Conservation (phyloP, 78 protist genomes). For the Dictyostelium firmibasis region DNA sequence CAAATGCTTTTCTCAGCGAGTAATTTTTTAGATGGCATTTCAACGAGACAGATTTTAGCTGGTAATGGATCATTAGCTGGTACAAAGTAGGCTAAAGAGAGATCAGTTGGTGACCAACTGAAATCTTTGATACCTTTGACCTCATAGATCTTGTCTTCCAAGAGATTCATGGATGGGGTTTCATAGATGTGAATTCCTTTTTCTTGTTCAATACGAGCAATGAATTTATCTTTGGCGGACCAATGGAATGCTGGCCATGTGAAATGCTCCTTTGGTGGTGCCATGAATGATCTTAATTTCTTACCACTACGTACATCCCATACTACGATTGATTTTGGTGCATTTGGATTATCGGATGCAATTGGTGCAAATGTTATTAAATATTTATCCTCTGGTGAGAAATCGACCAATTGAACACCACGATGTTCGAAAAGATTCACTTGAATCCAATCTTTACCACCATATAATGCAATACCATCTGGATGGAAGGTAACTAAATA, state of each 20-base stretch:
- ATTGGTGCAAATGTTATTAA: conserved; percentile 79
- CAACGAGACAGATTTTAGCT: conserved; percentile 81
- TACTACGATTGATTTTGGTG: conserved; percentile 75
- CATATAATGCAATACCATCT: conserved; percentile 92
- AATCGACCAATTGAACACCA: conserved; percentile 88
- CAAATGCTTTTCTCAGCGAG: conserved; percentile 85
- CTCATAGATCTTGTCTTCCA: conserved; percentile 64
- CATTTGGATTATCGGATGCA: conserved; percentile 41
- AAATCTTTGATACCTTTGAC: conserved; percentile 71
- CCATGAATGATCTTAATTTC: conserved; percentile 23
- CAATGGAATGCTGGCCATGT: conserved; percentile 91
- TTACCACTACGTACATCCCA: conserved; percentile 87
- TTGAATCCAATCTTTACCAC: conserved; percentile 79
- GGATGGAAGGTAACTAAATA: conserved; percentile 94
- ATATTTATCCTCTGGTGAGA: conserved; percentile 92
- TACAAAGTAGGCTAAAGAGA: conserved; percentile 81
- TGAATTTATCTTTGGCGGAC: conserved; percentile 88
- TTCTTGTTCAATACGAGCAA: conserved; percentile 80
- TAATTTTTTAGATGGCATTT: conserved; percentile 70
- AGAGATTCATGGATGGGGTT: conserved; percentile 60
- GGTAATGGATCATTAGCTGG: conserved; percentile 84
- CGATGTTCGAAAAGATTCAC: conserved; percentile 75
- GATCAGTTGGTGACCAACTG: conserved; percentile 92
- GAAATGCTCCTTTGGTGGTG: conserved; percentile 68
- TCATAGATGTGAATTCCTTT: conserved; percentile 80